Percentiles rank a stretch among this genome's conserved stretches.
phyloP scores from a whole-genome alignment of 192 early-diverging fungal species.

The Podila verticillata region DNA sequence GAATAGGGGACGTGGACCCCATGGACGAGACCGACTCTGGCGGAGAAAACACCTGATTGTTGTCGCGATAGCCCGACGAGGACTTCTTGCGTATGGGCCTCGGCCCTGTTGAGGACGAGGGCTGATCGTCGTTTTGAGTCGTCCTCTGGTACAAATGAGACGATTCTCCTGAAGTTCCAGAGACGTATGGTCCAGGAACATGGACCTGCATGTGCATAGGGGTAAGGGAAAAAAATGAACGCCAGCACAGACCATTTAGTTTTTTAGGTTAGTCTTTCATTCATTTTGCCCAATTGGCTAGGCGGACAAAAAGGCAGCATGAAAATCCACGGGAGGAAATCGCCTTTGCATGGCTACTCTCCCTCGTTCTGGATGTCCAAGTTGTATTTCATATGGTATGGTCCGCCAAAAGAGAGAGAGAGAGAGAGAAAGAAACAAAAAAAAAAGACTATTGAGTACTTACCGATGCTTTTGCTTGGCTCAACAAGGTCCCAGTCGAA shows the following conservation, averaged over 20 bases:
- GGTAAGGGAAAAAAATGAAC: neutral
- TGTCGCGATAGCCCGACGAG: neutral
- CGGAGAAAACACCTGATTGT: conserved; percentile 17
- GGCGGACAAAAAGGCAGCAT: too few species aligned
- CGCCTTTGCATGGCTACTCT: neutral
- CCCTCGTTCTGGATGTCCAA: too few species aligned
- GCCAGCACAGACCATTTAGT: too few species aligned
- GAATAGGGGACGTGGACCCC: conserved; percentile 22
- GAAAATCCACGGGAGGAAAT: neutral
- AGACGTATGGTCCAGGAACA: neutral
- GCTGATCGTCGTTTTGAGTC: neutral
- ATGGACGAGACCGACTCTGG: conserved; percentile 23
- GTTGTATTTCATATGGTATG: too few species aligned
- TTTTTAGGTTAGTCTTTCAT: too few species aligned
- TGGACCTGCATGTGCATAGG: neutral
- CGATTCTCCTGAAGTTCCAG: neutral
- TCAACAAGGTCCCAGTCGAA: conserved; percentile 34
- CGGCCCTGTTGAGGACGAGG: conserved; percentile 13
- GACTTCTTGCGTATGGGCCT: conserved; percentile 27
- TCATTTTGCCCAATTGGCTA: too few species aligned
- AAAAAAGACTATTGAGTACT: neutral
- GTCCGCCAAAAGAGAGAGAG: too few species aligned
- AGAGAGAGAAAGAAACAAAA: neutral
- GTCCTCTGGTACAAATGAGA: neutral
- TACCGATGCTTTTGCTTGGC: conserved; percentile 14